Percentiles rank a stretch among this genome's conserved stretches.
Conservation (phyloP, 257 asterid species). For the Nicotiana paniculata region DNA sequence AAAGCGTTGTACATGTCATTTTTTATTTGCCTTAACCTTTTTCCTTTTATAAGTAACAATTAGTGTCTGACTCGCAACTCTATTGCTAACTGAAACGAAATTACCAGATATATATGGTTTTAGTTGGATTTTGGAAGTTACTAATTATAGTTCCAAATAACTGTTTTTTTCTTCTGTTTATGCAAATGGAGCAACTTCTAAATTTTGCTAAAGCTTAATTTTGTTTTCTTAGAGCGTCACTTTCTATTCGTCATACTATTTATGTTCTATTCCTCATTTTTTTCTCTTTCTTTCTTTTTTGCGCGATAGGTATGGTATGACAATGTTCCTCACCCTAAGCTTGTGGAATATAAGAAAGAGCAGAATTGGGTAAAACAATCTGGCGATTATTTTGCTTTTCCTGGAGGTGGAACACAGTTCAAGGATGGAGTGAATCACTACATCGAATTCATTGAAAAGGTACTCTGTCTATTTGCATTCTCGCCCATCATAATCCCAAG, state of each 20-base stretch:
- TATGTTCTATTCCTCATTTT: not conserved
- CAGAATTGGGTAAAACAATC: slow-evolving; percentile 80
- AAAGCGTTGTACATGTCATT: no score
- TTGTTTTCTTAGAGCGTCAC: not conserved
- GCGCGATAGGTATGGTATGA: slow-evolving; percentile 67
- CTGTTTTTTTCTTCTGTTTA: not conserved
- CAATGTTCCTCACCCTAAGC: slow-evolving; percentile 97
- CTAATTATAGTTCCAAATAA: not conserved
- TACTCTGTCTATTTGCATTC: slow-evolving; percentile 9
- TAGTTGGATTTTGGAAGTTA: not conserved
- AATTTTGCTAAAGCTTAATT: not conserved
- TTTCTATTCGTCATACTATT: not conserved
- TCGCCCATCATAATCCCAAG: not conserved
- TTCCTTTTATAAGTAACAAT: no score
- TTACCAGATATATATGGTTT: not conserved
- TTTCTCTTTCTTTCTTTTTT: slow-evolving; percentile 10
- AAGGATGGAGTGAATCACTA: slow-evolving; percentile 65
- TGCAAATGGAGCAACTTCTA: not conserved
- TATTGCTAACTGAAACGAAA: no score
- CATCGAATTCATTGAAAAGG: slow-evolving; percentile 58
- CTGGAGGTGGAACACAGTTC: slow-evolving; percentile 98
- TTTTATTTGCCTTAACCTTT: no score
- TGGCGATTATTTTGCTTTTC: slow-evolving; percentile 70
- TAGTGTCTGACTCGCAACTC: no score
- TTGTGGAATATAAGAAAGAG: slow-evolving; percentile 90